Conservation (phyloP, 352 stramenopile genomes). For the Paralagenidium karlingii region DNA sequence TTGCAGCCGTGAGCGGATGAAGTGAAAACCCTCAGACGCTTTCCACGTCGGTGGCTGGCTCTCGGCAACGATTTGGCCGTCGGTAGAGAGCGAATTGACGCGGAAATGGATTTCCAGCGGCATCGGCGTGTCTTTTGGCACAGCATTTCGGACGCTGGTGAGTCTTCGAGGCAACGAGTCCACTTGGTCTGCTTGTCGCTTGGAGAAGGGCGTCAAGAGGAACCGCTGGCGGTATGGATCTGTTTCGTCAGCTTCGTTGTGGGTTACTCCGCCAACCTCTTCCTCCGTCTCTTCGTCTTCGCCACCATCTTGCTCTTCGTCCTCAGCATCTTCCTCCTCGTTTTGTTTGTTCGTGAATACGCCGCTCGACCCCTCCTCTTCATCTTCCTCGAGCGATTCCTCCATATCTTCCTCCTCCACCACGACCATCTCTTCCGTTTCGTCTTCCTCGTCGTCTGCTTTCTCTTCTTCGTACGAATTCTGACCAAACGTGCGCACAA, state of each 20-base stretch:
- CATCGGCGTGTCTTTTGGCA: conserved; percentile 6
- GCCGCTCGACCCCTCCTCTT: no score
- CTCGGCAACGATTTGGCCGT: conserved; percentile 1
- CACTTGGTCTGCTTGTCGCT: conserved; percentile 27
- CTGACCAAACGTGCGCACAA: conserved; percentile 51
- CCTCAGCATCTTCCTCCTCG: conserved; percentile 7
- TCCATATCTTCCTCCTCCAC: conserved; percentile 24
- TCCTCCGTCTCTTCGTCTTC: conserved; percentile 7
- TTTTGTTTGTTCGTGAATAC: no score
- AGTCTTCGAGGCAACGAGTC: conserved; percentile 24
- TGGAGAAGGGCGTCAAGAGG: conserved; percentile 29
- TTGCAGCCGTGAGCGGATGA: conserved; percentile 35
- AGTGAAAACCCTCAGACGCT: conserved; percentile 13
- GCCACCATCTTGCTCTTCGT: conserved; percentile 3
- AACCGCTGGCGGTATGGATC: conserved; percentile 48
- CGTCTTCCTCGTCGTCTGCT: conserved; percentile 6
- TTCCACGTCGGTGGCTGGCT: conserved; percentile 11
- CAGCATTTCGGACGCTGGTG: conserved; percentile 8
- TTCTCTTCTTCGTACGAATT: conserved; percentile 5
- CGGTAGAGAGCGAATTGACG: conserved; percentile 11
- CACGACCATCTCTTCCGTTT: conserved; percentile 29
- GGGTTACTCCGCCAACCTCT: conserved; percentile 2
- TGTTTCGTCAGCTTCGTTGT: conserved; percentile 9
- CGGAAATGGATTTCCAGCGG: conserved; percentile 11
- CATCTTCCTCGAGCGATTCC: conserved; percentile 19